Percentiles rank a stretch among this genome's conserved stretches.
phyloP scores from a whole-genome alignment of 148 eudicot species.

The Polygonum aviculare region DNA sequence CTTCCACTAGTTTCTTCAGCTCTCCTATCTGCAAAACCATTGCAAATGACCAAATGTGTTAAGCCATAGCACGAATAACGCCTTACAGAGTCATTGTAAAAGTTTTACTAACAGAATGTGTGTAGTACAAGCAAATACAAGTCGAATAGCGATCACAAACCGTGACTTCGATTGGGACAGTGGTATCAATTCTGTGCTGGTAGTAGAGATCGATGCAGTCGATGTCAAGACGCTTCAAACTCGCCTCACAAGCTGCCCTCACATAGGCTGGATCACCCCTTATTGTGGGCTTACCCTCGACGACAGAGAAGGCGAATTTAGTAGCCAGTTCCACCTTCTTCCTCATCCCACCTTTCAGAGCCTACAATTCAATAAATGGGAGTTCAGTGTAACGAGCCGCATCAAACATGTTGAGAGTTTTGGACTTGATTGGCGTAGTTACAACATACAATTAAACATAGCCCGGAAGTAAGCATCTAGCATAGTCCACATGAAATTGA shows the following conservation, averaged over 20 bases:
- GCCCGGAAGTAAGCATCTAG: background rate
- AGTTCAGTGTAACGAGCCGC: background rate
- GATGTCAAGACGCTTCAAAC: conserved; percentile 16
- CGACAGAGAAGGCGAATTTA: background rate
- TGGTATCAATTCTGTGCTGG: conserved; percentile 12
- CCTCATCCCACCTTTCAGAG: conserved; percentile 19
- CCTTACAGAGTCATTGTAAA: background rate
- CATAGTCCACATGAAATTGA: background rate
- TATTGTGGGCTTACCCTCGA: background rate
- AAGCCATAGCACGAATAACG: background rate
- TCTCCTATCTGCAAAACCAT: conserved; percentile 8
- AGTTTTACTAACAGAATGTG: too few relatives aligned
- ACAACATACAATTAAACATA: background rate
- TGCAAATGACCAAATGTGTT: background rate
- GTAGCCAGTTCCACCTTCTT: conserved; percentile 15
- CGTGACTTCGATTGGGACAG: conserved; percentile 15
- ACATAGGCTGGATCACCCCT: conserved; percentile 16
- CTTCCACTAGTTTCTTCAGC: conserved; percentile 19
- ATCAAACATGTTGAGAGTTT: background rate
- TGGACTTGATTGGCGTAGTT: background rate
- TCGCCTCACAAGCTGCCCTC: conserved; percentile 15
- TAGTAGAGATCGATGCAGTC: conserved; percentile 17
- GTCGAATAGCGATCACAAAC: background rate
- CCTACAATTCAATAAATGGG: conserved; percentile 10
- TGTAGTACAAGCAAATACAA: background rate